Evolutionary conservation across 805 yeast species (phyloP), one percentile per base, ranked within the genome.

Genomic region (Candida maris): DNA sequence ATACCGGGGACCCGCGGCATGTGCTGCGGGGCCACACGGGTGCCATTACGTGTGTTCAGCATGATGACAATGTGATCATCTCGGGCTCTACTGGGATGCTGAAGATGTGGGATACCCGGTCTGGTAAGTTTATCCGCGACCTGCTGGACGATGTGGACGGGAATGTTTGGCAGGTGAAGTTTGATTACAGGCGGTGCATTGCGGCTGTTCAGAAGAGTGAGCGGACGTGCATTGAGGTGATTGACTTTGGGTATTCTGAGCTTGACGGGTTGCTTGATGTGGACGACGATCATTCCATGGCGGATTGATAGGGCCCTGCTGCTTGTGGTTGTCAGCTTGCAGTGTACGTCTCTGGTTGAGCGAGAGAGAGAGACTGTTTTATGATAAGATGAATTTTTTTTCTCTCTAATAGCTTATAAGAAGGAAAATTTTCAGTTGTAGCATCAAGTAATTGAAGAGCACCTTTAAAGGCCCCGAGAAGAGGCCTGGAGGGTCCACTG

Each of bases 31-130:
- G 96, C 21, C 91, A 88, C 59, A 74, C 79, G 19, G 76, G 79
- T 10, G 95, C 97, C 0, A 89, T 93, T 32, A 88, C 97, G 0
- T 91, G 97, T 42, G 88, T 93, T 58, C 91, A 84, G 59, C 88
- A 88, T 54, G 91, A 87, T 49, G 86, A 86, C 39, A 77, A 83
- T 48, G 63, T 86, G 40, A 75, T 93, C 27, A 84, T 93, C 0
- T 83, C 95, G 51, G 98, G 98, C 0, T 81, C 94, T 39, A 94
- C 84, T 51, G 75, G 83, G 32, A 84, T 87, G 71, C 72, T 89
- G 50, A 88, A 86, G 62, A 68, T 93, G 32, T 93, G 96, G 87
- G 85, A 89, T 54, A 73, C 87, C 25, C 71, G 76, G 42, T 78
- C 82, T 3, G 97, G 97, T 0, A 70, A 71, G 51, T 73, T 82